Percentiles rank a stretch among this genome's conserved stretches.
phyloP scores from a whole-genome alignment of 2,329 filamentous ascomycete species.

The Verruconis gallopava region DNA sequence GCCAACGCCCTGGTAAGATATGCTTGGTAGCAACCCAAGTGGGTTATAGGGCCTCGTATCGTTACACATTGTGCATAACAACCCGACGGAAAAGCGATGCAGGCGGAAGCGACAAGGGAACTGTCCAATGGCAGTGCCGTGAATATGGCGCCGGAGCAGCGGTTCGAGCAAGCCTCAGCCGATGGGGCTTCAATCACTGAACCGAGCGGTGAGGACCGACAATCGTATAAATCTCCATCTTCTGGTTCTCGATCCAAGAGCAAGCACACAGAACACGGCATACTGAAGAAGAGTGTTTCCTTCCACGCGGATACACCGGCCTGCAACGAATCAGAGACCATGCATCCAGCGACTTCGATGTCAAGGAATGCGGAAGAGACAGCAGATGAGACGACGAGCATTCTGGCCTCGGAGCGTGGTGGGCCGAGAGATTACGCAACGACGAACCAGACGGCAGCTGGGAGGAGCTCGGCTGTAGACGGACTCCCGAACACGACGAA shows the following conservation, averaged over 20 bases:
- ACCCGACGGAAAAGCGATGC: too few relatives aligned
- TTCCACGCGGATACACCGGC: background rate
- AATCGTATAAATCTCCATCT: too few relatives aligned
- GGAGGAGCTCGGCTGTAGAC: slow-evolving; percentile 11
- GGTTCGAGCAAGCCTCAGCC: background rate
- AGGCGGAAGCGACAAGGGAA: too few relatives aligned
- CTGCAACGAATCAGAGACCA: background rate
- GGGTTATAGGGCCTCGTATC: too few relatives aligned
- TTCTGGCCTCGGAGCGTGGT: slow-evolving; percentile 18
- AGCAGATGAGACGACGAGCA: slow-evolving; percentile 26
- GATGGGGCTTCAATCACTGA: too few relatives aligned
- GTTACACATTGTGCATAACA: too few relatives aligned
- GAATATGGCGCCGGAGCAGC: too few relatives aligned
- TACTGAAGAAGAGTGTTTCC: slow-evolving; percentile 5
- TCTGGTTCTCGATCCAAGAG: too few relatives aligned
- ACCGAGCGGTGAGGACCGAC: too few relatives aligned
- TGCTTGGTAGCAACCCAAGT: too few relatives aligned
- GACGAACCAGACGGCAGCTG: slow-evolving; percentile 12
- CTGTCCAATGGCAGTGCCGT: too few relatives aligned
- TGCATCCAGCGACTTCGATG: background rate
- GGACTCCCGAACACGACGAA: slow-evolving; percentile 7
- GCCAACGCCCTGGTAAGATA: too few relatives aligned
- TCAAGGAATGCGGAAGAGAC: background rate
- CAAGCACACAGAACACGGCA: background rate
- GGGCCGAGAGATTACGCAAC: slow-evolving; percentile 13